Evolutionary conservation across 495 filamentous ascomycete genomes (phyloP), one percentile per base, ranked within the genome.

Genomic region (Bryoglossum gracile): DNA sequence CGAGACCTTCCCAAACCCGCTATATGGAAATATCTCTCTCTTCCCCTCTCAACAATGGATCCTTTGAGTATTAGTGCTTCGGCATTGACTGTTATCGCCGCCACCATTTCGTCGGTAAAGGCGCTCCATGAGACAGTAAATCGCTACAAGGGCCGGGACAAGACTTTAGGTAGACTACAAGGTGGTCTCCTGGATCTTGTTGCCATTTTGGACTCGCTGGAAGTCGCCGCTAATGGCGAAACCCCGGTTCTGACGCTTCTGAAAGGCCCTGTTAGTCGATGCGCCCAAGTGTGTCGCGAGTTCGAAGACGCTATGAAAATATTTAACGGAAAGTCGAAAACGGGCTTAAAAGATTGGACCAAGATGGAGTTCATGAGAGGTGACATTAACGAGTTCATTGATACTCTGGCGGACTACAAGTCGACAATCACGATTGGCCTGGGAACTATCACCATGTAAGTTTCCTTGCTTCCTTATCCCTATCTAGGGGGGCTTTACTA

Each of bases 351-450:
- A 57, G 54, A 57, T 53, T 57, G 54, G 54, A 41, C 34, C 35
- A 57, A 53, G 49, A 57, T 57, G 54, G 54, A 57, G 37, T 57
- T 62, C 25, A 62, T 59, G 56, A 62, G 56, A 59, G 56, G 59
- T 32, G 44, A 59, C 42, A 62, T 62, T 28, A 55, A 57, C 50
- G 48, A 55, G 46, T 62, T 62, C 46, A 62, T 62, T 19, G 59
- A 62, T 42, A 57, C 40, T 42, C 45, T 62, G 30, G 48, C 47
- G 45, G 56, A 39, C n/a, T 62, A 62, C 44, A 62, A 62, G 44
- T 53, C 59, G 21, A 62, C 53, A 17, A 62, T 62, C 44, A 50
- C 50, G 21, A 56, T 62, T 48, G 53, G 50, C 45, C 36, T 62
- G n/a, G 56, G 56, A 28, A 56, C 48, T 24, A 43, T 62, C 26